These are phyloP conservation scores for Mycena maculata DNA, from an alignment of 768 basidiomycete genomes.

Conservation along the genomic window DNA sequence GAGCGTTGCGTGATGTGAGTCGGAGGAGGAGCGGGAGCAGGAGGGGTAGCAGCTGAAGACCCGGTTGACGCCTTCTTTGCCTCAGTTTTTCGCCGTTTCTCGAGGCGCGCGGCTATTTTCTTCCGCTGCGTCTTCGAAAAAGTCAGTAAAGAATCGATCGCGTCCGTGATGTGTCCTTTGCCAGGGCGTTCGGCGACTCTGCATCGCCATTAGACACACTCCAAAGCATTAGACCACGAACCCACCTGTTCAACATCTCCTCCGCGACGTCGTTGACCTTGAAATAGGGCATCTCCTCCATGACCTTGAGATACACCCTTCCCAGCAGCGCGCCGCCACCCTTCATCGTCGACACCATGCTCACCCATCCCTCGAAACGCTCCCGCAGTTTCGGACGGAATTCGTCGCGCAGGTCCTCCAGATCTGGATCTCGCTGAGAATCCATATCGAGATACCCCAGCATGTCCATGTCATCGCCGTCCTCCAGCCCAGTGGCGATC, in stretches of 20 bases:
- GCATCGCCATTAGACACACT: neutral
- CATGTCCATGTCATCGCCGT: constrained; percentile 56
- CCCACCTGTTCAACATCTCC: constrained; percentile 67
- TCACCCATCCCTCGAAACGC: constrained; percentile 69
- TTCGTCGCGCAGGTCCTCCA: constrained; percentile 71
- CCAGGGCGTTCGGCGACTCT: constrained; percentile 68
- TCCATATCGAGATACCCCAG: constrained; percentile 64
- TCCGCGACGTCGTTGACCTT: constrained; percentile 61
- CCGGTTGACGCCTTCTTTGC: constrained; percentile 32
- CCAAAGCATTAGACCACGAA: constrained; percentile 9
- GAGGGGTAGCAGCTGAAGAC: neutral
- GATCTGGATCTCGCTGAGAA: constrained; percentile 62
- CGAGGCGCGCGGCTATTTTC: constrained; percentile 41
- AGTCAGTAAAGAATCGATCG: constrained; percentile 56
- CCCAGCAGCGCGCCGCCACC: constrained; percentile 51
- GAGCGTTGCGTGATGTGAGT: constrained; percentile 1
- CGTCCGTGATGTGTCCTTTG: constrained; percentile 64
- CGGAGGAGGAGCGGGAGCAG: constrained; percentile 6
- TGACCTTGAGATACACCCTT: constrained; percentile 56
- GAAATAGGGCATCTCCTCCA: constrained; percentile 70
- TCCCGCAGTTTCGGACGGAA: constrained; percentile 67
- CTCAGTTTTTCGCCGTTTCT: constrained; percentile 37
- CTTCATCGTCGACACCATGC: constrained; percentile 51
- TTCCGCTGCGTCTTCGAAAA: constrained; percentile 66
- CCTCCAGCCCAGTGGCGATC: constrained; percentile 50